These are phyloP conservation scores for Solanum chilense DNA, from an alignment of 257 asterid species.

Conservation along the genomic window DNA sequence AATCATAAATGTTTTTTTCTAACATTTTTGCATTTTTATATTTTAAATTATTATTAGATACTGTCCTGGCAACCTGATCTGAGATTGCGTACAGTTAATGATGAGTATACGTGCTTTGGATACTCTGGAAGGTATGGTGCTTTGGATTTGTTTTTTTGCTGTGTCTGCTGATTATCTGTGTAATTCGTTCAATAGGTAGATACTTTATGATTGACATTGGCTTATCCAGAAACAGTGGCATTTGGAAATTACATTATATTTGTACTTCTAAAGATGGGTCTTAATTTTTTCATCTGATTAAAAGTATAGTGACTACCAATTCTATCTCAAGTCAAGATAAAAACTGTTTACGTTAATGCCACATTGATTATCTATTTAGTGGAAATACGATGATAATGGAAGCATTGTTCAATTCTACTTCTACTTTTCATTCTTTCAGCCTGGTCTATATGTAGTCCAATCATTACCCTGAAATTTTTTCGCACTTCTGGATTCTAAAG, in stretches of 20 bases:
- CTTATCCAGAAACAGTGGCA: neutral
- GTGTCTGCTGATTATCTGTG: neutral
- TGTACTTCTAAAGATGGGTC: neutral
- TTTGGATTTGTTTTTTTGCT: constrained; percentile 1
- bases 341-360: neutral
- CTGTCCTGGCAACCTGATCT: constrained; percentile 78
- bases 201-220: neutral
- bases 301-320: neutral
- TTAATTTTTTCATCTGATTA: neutral
- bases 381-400: neutral
- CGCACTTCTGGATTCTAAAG: neutral
- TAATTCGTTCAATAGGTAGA: neutral
- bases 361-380: neutral
- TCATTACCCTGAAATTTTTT: neutral
- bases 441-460: neutral
- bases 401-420: neutral
- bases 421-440: neutral
- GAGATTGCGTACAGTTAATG: constrained; percentile 61
- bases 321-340: neutral
- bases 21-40: neutral
- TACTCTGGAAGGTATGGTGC: constrained; percentile 72
- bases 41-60: constrained; percentile 39
- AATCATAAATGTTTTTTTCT: neutral
- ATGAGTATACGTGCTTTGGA: constrained; percentile 86
- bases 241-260: neutral